Base-by-base conservation (phyloP, 2,329 filamentous ascomycete species). In the Lasiodiplodia citricola region DNA sequence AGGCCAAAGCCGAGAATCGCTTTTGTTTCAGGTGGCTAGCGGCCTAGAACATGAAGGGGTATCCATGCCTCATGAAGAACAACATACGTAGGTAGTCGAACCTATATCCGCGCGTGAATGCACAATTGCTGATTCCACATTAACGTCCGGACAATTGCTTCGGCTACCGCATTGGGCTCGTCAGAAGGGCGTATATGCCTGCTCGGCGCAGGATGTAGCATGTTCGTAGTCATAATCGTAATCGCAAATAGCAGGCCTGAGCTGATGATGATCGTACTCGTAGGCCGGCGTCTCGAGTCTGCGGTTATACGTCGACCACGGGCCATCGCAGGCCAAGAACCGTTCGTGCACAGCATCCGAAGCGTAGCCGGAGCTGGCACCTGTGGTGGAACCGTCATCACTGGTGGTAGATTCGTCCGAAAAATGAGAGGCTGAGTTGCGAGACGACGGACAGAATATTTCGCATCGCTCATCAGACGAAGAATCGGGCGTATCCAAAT, bases 281-380 rank as follows among this genome's bases (percentile, higher is more conserved):
- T 25, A 50, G 18, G 25, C 18, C 47, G 25, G 23, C 23, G 18
- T 16, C 11, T 52, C 31, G 13, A n/a, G 13, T 14, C 60, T 52
- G 28, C 28, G 60, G 31, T 52, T 52, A 31, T 52, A 64, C 21
- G 28, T 25, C n/a, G 60, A 64, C 60, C 60, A 64, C 16, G 60
- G 47, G 37, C 8, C 41, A 18, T 51, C 66, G 31, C 10, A 7
- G 28, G 44, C 25, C 50, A 58, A 23, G 28, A 28, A 60, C 16
- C 23, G n/a, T 6, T 35, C 10, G n/a, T 3, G n/a, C 18, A 31
- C 4, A 31, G 41, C 51, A 31, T 64, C 47, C 31, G 47, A 25
- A 28, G 6, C 31, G 37, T 35, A 38, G 31, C 35, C 28, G 35
- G 28, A 21, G 31, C 16, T n/a, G 18, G 18, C n/a, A 1, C 16